Percentiles rank a stretch among this genome's conserved stretches.
These are phyloP conservation scores for Venturia carpophila DNA, from an alignment of 2,329 filamentous ascomycete genomes.

Conservation along the genomic window DNA sequence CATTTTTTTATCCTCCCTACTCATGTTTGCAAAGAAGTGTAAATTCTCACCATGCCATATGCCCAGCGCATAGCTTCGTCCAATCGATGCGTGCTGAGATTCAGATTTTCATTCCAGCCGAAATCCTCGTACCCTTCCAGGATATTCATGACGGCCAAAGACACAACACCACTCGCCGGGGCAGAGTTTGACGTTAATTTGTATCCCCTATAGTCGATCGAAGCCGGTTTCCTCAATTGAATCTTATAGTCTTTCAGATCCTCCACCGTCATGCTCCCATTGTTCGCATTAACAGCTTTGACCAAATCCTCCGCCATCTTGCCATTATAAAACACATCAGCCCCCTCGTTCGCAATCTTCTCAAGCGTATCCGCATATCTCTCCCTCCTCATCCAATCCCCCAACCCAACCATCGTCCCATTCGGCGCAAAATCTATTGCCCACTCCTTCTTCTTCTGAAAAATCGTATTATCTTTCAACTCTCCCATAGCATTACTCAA, in stretches of 20 bases:
- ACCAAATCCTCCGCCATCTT: conserved; percentile 68
- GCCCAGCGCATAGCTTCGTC: conserved; percentile 86
- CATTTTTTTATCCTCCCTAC: not conserved
- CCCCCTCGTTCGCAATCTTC: conserved; percentile 63
- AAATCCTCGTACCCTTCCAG: conserved; percentile 68
- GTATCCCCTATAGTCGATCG: conserved; percentile 52
- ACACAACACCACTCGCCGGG: conserved; percentile 71
- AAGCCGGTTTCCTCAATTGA: conserved; percentile 53
- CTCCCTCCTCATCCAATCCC: conserved; percentile 71
- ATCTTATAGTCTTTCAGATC: conserved; percentile 69
- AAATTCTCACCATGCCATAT: conserved; percentile 50
- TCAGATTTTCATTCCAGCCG: conserved; percentile 46
- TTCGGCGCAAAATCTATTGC: conserved; percentile 83
- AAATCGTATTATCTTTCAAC: conserved; percentile 44
- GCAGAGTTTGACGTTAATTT: conserved; percentile 62
- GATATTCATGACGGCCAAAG: conserved; percentile 69
- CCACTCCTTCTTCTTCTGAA: conserved; percentile 69
- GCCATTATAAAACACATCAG: conserved; percentile 67
- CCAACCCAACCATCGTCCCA: conserved; percentile 61
- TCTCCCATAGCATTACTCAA: conserved; percentile 67
- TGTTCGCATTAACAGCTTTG: conserved; percentile 54
- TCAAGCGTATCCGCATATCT: conserved; percentile 76
- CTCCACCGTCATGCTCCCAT: conserved; percentile 78
- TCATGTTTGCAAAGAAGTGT: not conserved
- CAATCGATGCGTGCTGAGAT: conserved; percentile 71